These are phyloP conservation scores for Aurantiochytrium sp. DNA, from an alignment of 108 stramenopile genomes.

Conservation along the genomic window DNA sequence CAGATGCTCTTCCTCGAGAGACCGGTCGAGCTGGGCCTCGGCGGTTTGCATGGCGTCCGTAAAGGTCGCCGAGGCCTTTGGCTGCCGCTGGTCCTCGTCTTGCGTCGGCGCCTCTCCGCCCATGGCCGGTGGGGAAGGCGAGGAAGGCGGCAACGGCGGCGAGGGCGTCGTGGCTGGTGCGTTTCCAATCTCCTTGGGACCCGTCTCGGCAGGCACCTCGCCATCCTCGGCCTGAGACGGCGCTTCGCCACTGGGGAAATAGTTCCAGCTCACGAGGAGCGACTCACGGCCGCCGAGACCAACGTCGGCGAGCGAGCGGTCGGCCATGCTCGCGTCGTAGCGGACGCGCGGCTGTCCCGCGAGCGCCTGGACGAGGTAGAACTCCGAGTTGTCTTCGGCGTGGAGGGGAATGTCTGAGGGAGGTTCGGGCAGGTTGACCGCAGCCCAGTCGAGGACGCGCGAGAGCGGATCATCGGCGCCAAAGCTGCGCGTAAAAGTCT, in stretches of 20 bases:
- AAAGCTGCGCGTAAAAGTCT: neutral
- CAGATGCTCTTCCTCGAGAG: neutral
- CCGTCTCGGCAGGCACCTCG: neutral
- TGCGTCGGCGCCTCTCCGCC: no score
- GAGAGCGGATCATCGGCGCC: neutral
- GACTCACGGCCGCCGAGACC: neutral
- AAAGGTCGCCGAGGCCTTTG: neutral
- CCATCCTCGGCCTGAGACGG: neutral
- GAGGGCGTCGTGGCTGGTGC: no score
- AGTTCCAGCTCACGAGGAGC: neutral
- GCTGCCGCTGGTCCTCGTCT: neutral
- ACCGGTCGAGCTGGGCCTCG: neutral
- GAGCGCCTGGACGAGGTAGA: neutral
- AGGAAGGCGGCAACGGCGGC: no score
- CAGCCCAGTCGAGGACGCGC: neutral
- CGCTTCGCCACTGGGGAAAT: neutral
- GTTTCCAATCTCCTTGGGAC: no score
- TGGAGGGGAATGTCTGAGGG: neutral
- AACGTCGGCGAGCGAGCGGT: neutral
- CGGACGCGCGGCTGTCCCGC: neutral
- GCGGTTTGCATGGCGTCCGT: neutral
- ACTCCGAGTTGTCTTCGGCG: neutral
- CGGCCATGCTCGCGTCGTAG: neutral
- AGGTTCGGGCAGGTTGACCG: neutral
- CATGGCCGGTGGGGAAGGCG: no score